Conservation (phyloP, 495 filamentous ascomycete genomes). For the Penicillium malachiteum region DNA sequence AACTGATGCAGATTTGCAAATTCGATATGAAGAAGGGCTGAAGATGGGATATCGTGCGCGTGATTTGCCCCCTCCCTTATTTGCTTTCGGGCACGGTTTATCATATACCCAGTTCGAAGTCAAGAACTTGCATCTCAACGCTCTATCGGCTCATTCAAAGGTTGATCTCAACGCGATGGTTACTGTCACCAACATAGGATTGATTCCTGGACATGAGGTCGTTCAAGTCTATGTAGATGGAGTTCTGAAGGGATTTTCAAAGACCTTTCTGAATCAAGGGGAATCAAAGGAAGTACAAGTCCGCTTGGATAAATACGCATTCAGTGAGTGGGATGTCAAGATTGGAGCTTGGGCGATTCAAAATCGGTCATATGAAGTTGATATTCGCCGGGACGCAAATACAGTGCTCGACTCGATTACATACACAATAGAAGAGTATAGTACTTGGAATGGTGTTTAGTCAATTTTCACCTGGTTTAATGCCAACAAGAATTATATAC, state of each 20-base stretch:
- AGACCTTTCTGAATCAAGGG: not conserved
- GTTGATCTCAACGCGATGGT: too few species aligned
- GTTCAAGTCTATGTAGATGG: not conserved
- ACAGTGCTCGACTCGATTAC: not conserved
- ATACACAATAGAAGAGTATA: not conserved
- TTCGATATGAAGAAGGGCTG: conserved; percentile 50
- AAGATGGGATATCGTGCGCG: conserved; percentile 5
- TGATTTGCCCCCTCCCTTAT: not conserved
- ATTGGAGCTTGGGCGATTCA: not conserved
- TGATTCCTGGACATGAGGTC: too few species aligned
- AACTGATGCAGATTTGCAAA: conserved; percentile 51
- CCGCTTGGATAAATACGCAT: conserved; percentile 7
- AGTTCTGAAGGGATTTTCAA: not conserved
- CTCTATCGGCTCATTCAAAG: too few species aligned
- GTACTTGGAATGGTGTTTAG: not conserved
- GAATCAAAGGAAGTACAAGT: not conserved
- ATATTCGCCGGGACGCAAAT: not conserved
- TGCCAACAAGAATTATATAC: too few species aligned
- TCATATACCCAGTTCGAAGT: not conserved
- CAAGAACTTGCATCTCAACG: too few species aligned
- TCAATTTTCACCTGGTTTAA: too few species aligned
- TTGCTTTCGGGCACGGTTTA: not conserved
- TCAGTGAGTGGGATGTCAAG: conserved; percentile 3
- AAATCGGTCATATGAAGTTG: not conserved
- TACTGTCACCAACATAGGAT: too few species aligned